Conservation (phyloP, 2,329 filamentous ascomycete species). For the Aspergillus neoniger region DNA sequence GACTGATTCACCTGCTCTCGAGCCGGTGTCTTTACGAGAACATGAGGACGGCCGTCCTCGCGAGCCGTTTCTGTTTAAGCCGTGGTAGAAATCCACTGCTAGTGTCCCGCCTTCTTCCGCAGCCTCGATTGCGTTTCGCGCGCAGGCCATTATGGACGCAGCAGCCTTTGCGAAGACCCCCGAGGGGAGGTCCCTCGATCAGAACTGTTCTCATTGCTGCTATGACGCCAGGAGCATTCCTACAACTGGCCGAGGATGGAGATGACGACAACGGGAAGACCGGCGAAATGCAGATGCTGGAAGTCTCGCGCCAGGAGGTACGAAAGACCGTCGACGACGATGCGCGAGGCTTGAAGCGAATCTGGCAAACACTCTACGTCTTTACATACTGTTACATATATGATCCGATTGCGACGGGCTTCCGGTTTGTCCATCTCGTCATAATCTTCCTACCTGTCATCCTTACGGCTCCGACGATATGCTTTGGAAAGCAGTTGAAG, state of each 20-base stretch:
- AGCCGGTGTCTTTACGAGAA: conserved; percentile 28
- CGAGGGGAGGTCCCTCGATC: conserved; percentile 27
- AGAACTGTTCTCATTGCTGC: conserved; percentile 43
- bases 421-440: conserved; percentile 84
- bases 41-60: conserved; percentile 54
- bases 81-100: conserved; percentile 41
- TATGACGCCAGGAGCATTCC: conserved; percentile 60
- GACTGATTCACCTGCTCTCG: not conserved
- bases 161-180: conserved; percentile 16
- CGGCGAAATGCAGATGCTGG: conserved; percentile 82
- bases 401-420: conserved; percentile 82
- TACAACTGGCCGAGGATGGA: conserved; percentile 58
- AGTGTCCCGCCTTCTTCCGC: conserved; percentile 30
- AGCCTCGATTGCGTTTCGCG: conserved; percentile 34
- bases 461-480: conserved; percentile 74
- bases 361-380: conserved; percentile 63
- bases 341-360: conserved; percentile 59
- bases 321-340: conserved; percentile 66
- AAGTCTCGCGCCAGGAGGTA: conserved; percentile 76
- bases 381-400: conserved; percentile 62
- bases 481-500: conserved; percentile 68
- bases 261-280: conserved; percentile 59
- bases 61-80: conserved; percentile 54
- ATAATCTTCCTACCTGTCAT: conserved; percentile 92
- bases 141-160: conserved; percentile 29